Evolutionary conservation across 768 basidiomycete genomes (phyloP).

Genomic region (Tephrocybe rancida): DNA sequence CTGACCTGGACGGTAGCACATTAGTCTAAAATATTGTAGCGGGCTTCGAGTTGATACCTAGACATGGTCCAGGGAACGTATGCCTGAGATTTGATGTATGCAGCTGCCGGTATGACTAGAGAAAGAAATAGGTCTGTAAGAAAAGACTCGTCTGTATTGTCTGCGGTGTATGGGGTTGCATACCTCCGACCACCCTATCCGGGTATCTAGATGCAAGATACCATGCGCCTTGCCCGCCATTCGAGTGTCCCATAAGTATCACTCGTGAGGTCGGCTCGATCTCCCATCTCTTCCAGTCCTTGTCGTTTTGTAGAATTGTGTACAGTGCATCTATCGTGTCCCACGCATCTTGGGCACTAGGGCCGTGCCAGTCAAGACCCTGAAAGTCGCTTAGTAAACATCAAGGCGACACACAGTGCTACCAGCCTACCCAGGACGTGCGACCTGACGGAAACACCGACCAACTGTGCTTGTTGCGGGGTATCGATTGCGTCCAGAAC

Average conservation of each 20-base stretch:
- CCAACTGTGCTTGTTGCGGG: constrained; percentile 67
- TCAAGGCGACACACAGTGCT: constrained; percentile 1
- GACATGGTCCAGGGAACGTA: constrained; percentile 78
- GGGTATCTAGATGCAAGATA: constrained; percentile 77
- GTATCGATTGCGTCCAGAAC: constrained; percentile 69
- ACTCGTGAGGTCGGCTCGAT: constrained; percentile 43
- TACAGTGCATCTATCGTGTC: constrained; percentile 57
- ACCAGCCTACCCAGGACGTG: constrained; percentile 87
- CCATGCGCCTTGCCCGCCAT: constrained; percentile 92
- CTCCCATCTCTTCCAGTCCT: constrained; percentile 42
- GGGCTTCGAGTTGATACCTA: constrained; percentile 34
- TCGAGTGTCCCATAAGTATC: constrained; percentile 88
- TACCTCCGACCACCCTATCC: constrained; percentile 69
- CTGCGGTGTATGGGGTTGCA: constrained; percentile 12
- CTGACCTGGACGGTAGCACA: constrained; percentile 43
- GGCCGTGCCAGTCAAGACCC: constrained; percentile 95
- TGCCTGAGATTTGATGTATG: constrained; percentile 84
- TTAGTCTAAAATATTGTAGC: no score
- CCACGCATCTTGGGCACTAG: constrained; percentile 75
- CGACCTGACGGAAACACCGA: constrained; percentile 79
- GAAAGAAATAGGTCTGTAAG: neutral
- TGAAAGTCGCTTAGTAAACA: constrained; percentile 23
- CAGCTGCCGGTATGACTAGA: constrained; percentile 78
- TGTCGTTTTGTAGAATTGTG: constrained; percentile 38
- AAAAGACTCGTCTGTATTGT: neutral